Evolutionary conservation across 192 early-diverging fungal genomes (phyloP).

Genomic region (Coemansia biformis): DNA sequence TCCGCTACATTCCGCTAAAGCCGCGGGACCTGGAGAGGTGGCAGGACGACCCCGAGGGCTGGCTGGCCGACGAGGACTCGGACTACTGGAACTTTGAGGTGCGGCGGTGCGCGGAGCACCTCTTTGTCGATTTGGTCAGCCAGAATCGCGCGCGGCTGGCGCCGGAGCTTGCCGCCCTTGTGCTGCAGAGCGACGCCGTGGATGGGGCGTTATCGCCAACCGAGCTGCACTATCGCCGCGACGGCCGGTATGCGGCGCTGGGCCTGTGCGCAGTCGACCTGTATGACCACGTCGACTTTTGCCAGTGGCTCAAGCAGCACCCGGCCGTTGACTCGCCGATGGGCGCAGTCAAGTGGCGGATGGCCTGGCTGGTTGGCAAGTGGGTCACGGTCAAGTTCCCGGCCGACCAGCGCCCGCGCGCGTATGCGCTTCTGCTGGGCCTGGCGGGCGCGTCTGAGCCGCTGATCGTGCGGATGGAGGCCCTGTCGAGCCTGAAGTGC

Average conservation of each 20-base stretch:
- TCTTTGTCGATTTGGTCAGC: slow-evolving; percentile 71
- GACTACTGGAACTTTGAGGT: slow-evolving; percentile 80
- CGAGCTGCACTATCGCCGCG: slow-evolving; percentile 12
- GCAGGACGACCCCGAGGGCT: slow-evolving; percentile 82
- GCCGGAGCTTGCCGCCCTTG: slow-evolving; percentile 15
- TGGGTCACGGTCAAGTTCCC: slow-evolving; percentile 79
- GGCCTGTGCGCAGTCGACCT: slow-evolving; percentile 77
- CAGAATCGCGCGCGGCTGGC: slow-evolving; percentile 34
- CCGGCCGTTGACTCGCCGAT: slow-evolving; percentile 20
- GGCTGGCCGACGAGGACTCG: slow-evolving; percentile 70
- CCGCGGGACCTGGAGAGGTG: slow-evolving; percentile 68
- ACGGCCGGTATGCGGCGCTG: slow-evolving; percentile 65
- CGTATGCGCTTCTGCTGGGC: slow-evolving; percentile 69
- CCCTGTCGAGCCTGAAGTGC: slow-evolving; percentile 57
- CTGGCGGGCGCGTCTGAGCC: slow-evolving; percentile 67
- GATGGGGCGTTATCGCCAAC: not conserved
- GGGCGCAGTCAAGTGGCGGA: slow-evolving; percentile 58
- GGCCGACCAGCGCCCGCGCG: slow-evolving; percentile 54
- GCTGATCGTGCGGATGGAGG: slow-evolving; percentile 73
- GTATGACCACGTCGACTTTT: slow-evolving; percentile 77
- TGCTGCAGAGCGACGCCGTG: slow-evolving; percentile 8
- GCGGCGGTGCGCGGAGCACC: slow-evolving; percentile 76
- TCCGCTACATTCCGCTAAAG: slow-evolving; percentile 66
- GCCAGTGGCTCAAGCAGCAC: slow-evolving; percentile 63
- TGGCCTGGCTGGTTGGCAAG: slow-evolving; percentile 77